Conservation (phyloP, 345 rosid genomes). For the Lepidium africanum region DNA sequence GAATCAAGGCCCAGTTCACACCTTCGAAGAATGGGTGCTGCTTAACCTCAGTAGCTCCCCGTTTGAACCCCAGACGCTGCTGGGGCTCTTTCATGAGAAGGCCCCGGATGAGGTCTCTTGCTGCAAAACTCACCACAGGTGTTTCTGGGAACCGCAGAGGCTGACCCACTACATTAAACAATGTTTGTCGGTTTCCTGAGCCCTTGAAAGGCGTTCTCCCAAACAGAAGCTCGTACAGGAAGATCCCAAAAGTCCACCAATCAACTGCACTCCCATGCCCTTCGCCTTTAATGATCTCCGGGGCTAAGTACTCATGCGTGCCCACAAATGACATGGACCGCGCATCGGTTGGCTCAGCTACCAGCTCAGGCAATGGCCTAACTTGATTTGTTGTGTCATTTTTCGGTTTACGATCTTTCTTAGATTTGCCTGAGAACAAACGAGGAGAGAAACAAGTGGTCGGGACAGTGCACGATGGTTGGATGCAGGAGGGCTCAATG, state of each 20-base stretch:
- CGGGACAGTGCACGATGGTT: slow-evolving; percentile 77
- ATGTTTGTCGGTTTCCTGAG: slow-evolving; percentile 74
- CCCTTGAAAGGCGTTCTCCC: slow-evolving; percentile 96
- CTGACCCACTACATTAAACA: slow-evolving; percentile 89
- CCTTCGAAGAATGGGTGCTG: slow-evolving; percentile 94
- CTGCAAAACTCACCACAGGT: slow-evolving; percentile 73
- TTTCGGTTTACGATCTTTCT: slow-evolving; percentile 64
- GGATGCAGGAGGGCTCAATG: slow-evolving; percentile 77
- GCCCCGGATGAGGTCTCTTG: slow-evolving; percentile 72
- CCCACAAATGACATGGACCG: slow-evolving; percentile 96
- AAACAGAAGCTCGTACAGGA: slow-evolving; percentile 71
- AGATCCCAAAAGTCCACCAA: slow-evolving; percentile 96
- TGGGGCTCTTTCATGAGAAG: slow-evolving; percentile 85
- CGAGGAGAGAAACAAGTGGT: slow-evolving; percentile 88
- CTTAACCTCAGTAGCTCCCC: slow-evolving; percentile 91
- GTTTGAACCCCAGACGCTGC: slow-evolving; percentile 69
- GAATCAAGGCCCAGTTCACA: slow-evolving; percentile 86
- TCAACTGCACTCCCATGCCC: slow-evolving; percentile 98
- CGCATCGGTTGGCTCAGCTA: slow-evolving; percentile 89
- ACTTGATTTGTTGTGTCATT: slow-evolving; percentile 67
- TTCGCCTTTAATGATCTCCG: slow-evolving; percentile 87
- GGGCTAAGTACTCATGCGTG: slow-evolving; percentile 87
- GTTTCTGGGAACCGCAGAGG: slow-evolving; percentile 83
- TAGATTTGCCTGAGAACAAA: slow-evolving; percentile 77
- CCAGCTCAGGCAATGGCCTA: slow-evolving; percentile 78